phyloP scores from a whole-genome alignment of 2,329 filamentous ascomycete genomes.

The Apiospora marii region DNA sequence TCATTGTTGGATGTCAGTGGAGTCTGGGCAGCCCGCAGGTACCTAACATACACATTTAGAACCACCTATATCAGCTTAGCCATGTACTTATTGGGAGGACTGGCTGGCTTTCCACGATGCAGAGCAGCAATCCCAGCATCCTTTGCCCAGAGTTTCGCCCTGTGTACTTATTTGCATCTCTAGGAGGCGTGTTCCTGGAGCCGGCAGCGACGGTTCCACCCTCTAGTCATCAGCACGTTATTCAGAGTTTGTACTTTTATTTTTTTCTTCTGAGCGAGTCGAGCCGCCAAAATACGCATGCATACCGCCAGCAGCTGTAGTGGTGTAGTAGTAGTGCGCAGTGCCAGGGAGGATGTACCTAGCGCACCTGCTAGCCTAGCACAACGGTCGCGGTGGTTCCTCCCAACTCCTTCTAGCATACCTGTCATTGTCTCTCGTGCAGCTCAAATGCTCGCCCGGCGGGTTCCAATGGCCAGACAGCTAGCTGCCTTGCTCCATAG shows the following conservation, averaged over 20 bases:
- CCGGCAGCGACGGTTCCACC: not conserved
- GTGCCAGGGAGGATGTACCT: not conserved
- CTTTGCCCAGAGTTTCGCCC: not conserved
- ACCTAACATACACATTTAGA: not conserved
- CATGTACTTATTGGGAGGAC: not conserved
- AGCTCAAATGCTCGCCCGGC: conserved; percentile 4
- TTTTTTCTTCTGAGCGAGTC: not conserved
- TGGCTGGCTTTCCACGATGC: not conserved
- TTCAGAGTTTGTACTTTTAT: not conserved
- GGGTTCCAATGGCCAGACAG: not conserved
- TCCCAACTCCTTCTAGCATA: conserved; percentile 19
- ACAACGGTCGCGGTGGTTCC: conserved; percentile 19
- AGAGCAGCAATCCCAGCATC: not conserved
- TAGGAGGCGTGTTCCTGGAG: conserved; percentile 12
- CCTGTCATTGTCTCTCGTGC: conserved; percentile 15
- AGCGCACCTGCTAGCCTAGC: conserved; percentile 16
- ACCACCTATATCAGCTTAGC: not conserved
- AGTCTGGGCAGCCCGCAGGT: not conserved
- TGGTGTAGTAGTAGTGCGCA: not conserved
- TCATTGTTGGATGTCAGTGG: conserved; percentile 17
- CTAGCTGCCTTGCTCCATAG: not conserved
- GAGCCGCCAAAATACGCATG: not conserved
- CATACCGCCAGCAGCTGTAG: not conserved
- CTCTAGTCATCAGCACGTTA: conserved; percentile 9
- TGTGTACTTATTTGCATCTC: not conserved